These are phyloP conservation scores for Trypanosoma cruzi DNA, from an alignment of 208 protist genomes.

Conservation along the genomic window DNA sequence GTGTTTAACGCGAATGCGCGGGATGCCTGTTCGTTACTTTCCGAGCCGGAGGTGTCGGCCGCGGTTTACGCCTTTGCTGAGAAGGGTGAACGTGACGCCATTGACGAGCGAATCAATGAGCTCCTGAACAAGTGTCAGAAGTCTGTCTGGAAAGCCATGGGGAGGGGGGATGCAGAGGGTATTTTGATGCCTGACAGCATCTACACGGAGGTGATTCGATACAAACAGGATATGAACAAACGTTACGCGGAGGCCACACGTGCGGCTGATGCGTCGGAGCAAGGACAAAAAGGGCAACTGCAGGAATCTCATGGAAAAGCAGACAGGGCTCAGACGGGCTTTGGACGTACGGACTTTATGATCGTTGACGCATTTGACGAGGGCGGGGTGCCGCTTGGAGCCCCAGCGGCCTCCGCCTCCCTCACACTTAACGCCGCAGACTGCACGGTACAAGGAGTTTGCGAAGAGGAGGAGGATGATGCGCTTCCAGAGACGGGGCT, in stretches of 20 bases:
- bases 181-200: constrained; percentile 65
- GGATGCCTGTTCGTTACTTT: constrained; percentile 80
- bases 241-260: constrained; percentile 45
- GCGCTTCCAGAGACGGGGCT: constrained; percentile 69
- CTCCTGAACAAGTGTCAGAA: constrained; percentile 76
- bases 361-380: constrained; percentile 7
- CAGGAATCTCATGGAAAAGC: neutral
- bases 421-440: neutral
- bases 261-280: constrained; percentile 30
- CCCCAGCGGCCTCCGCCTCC: neutral
- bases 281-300: constrained; percentile 12
- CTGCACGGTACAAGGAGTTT: neutral
- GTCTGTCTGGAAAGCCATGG: constrained; percentile 65
- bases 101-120: constrained; percentile 78
- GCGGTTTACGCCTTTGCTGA: constrained; percentile 91
- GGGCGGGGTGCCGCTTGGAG: constrained; percentile 9
- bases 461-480: constrained; percentile 36
- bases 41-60: constrained; percentile 78
- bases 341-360: neutral
- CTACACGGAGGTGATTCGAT: constrained; percentile 45
- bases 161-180: constrained; percentile 52
- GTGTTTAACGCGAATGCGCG: constrained; percentile 81
- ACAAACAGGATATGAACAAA: constrained; percentile 80
- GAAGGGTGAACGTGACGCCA: constrained; percentile 85
- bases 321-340: neutral